Evolutionary conservation across 2,329 filamentous ascomycete species (phyloP).

Genomic region (Thelonectria rubi): DNA sequence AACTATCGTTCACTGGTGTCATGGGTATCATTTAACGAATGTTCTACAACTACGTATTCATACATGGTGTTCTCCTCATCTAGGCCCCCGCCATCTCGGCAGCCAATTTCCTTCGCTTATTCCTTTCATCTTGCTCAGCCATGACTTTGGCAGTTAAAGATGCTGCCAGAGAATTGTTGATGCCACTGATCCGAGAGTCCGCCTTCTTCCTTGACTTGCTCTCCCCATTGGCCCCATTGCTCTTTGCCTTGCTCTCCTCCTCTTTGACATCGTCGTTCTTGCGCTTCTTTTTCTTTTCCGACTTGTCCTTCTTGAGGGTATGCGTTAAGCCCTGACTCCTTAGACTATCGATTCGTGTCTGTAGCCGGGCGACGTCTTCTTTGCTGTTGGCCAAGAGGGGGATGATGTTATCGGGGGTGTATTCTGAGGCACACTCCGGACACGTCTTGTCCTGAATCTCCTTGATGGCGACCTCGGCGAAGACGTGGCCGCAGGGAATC

Average conservation of each 20-base stretch:
- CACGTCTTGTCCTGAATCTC: slow-evolving; percentile 74
- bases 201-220: slow-evolving; percentile 44
- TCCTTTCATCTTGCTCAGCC: slow-evolving; percentile 83
- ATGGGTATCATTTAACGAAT: slow-evolving; percentile 38
- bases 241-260: slow-evolving; percentile 61
- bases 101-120: slow-evolving; percentile 78
- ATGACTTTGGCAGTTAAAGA: slow-evolving; percentile 86
- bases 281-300: slow-evolving; percentile 76
- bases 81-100: slow-evolving; percentile 36
- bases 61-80: background rate
- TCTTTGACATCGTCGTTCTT: slow-evolving; percentile 51
- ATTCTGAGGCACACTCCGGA: slow-evolving; percentile 79
- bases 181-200: slow-evolving; percentile 62
- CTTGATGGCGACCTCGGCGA: slow-evolving; percentile 85
- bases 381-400: slow-evolving; percentile 78
- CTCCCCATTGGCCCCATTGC: slow-evolving; percentile 43
- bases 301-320: slow-evolving; percentile 83
- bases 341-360: slow-evolving; percentile 73
- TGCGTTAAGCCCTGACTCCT: slow-evolving; percentile 80
- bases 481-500: slow-evolving; percentile 94
- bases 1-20: slow-evolving; percentile 3
- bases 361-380: slow-evolving; percentile 74
- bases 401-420: slow-evolving; percentile 80
- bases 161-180: slow-evolving; percentile 89
- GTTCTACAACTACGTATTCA: background rate